Evolutionary conservation across 2,329 filamentous ascomycete species (phyloP), one percentile per base, ranked within the genome.

Genomic region (Mycosphaerella arachidis): DNA sequence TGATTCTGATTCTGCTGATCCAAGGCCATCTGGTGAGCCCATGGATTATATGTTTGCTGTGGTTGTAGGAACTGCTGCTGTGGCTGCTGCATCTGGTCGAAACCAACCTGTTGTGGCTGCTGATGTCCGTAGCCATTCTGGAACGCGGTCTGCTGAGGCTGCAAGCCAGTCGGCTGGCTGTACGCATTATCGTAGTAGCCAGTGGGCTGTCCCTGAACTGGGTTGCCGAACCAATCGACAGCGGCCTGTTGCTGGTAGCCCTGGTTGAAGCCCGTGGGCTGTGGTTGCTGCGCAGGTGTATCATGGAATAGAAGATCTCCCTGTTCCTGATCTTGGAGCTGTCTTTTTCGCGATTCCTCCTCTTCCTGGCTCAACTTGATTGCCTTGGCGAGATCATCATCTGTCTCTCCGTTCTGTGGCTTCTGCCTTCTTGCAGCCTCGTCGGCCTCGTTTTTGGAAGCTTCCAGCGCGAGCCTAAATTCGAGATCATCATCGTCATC

Each of bases 171-270:
- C 3, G 86, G 88, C 74, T 96, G 92, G 48, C 85, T 82, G 70
- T 88, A 88, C 62, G 86, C 84, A 67, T 85, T 86, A 75, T 87
- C 87, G 64, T 88, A 75, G 69, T 82, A 88, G 6, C 86, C 86
- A 13, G 86, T 89, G 56, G 80, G 83, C 65, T 82, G 82, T 73
- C 90, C 88, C 68, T 74, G 76, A 46, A 97, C 88, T 12, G 92
- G 91, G 75, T 99, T 99, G 60, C 93, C 94, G 69, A 95, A 94
- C 86, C 95, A 97, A 76, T 99, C 94, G 18, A 99, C 94, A 12
- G 91, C 91, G 59, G 89, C 89, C 73, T 96, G 93, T 77, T 99
- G 94, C 78, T 97, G 92, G 72, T 99, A 99, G 51, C 93, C 93
- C 77, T 96, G 92, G 76, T 97, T 97, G 79, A 91, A 92, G 37